These are phyloP conservation scores for Prunus armeniaca DNA, from an alignment of 306 rosid species.

Conservation along the genomic window DNA sequence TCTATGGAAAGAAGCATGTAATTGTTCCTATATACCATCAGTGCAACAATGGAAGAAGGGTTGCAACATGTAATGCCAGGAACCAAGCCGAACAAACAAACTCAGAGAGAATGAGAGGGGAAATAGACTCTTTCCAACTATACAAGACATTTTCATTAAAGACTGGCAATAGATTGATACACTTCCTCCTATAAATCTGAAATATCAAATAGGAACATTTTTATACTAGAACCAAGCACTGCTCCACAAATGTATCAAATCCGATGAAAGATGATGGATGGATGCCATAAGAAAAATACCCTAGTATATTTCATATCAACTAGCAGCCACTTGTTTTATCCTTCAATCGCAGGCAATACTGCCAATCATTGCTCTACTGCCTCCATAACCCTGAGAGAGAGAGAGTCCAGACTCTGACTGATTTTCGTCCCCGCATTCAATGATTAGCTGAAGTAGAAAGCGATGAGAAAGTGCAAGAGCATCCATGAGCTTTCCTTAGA, in stretches of 20 bases:
- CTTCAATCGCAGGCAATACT: constrained; percentile 93
- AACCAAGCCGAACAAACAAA: too few relatives aligned
- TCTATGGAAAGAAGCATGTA: neutral
- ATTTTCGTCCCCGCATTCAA: constrained; percentile 70
- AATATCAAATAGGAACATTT: neutral
- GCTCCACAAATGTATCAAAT: constrained; percentile 12
- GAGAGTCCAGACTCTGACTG: constrained; percentile 49
- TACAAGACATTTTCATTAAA: neutral
- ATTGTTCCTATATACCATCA: neutral
- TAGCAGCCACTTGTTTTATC: constrained; percentile 85
- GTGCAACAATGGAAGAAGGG: neutral
- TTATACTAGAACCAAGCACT: neutral
- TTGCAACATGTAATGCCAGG: neutral
- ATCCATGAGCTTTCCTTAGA: constrained; percentile 70
- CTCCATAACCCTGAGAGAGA: constrained; percentile 56
- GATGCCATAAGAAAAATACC: constrained; percentile 1
- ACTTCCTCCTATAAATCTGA: neutral
- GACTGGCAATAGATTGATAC: neutral
- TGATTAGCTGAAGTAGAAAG: constrained; percentile 82
- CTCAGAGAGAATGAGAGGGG: neutral
- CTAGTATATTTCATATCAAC: constrained; percentile 19
- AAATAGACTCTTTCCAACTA: neutral
- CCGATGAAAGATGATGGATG: neutral
- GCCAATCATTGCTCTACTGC: constrained; percentile 80
- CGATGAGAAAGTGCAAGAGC: constrained; percentile 98